These are phyloP conservation scores for Arabidopsis hybrid DNA, from an alignment of 441 rosid genomes.

Conservation along the genomic window DNA sequence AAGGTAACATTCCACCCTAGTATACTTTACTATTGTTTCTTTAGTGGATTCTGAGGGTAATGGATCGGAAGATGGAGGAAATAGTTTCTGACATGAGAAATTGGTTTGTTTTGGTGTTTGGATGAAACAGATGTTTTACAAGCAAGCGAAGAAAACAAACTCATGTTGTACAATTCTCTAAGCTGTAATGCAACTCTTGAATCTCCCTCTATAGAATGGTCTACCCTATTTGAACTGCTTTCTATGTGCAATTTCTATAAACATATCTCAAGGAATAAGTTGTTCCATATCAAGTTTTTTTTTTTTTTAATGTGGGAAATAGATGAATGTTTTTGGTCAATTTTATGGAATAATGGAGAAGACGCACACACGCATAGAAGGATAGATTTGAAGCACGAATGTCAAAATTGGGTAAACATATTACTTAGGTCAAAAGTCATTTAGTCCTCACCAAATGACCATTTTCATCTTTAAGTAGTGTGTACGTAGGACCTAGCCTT, in stretches of 20 bases:
- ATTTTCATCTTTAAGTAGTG: not conserved
- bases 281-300: not conserved
- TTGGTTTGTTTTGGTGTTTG: slow-evolving; percentile 34
- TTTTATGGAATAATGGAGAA: not conserved
- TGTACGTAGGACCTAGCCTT: not conserved
- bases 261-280: not conserved
- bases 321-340: not conserved
- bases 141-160: slow-evolving; percentile 97
- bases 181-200: slow-evolving; percentile 29
- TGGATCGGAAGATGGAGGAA: not conserved
- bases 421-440: not conserved
- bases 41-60: not conserved
- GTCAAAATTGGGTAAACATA: not conserved
- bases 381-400: not conserved
- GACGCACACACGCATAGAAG: not conserved
- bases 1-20: slow-evolving; percentile 59
- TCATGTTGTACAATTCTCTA: slow-evolving; percentile 88
- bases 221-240: not conserved
- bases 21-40: not conserved
- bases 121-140: slow-evolving; percentile 88
- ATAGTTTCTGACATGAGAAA: not conserved
- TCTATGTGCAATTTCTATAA: not conserved
- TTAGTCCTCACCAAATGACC: not conserved
- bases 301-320: not conserved
- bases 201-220: not conserved